Conservation (phyloP, 2,329 filamentous ascomycete genomes). For the Teratosphaeria nubilosa region DNA sequence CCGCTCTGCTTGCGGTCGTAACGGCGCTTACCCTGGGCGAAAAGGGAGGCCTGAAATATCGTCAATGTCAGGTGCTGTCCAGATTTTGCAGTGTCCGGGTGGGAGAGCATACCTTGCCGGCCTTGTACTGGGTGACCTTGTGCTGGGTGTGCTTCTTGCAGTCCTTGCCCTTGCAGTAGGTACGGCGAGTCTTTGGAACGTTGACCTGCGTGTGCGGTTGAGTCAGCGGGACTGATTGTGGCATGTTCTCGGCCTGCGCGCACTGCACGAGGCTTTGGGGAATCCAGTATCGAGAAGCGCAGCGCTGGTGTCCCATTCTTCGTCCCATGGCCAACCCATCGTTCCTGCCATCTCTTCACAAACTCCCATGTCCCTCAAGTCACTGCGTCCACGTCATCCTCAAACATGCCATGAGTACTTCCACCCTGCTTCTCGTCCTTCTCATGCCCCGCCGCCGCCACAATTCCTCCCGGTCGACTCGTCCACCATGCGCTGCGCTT, state of each 20-base stretch:
- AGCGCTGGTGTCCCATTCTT: slow-evolving; percentile 29
- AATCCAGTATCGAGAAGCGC: slow-evolving; percentile 75
- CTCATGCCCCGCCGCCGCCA: background rate
- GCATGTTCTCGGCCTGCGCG: background rate
- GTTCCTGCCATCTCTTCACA: background rate
- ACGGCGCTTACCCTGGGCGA: slow-evolving; percentile 98
- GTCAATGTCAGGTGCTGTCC: slow-evolving; percentile 6
- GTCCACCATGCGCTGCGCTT: background rate
- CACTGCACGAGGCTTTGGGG: slow-evolving; percentile 12
- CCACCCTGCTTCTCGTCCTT: background rate
- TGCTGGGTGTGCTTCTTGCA: slow-evolving; percentile 71
- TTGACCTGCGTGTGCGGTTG: slow-evolving; percentile 57
- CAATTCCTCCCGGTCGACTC: background rate
- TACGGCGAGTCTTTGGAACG: slow-evolving; percentile 95
- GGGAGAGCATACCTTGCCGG: slow-evolving; percentile 60
- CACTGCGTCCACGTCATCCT: background rate
- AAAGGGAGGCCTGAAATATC: slow-evolving; percentile 62
- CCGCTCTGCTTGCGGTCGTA: slow-evolving; percentile 98
- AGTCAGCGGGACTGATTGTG: background rate
- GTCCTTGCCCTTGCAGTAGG: slow-evolving; percentile 94
- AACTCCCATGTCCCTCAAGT: background rate
- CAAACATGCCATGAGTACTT: background rate
- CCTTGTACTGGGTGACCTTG: slow-evolving; percentile 95
- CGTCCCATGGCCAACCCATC: background rate
- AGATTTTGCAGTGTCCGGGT: background rate